Base-by-base conservation (phyloP, 164 flowering plant genomes). In the Cinnamomum micranthum region DNA sequence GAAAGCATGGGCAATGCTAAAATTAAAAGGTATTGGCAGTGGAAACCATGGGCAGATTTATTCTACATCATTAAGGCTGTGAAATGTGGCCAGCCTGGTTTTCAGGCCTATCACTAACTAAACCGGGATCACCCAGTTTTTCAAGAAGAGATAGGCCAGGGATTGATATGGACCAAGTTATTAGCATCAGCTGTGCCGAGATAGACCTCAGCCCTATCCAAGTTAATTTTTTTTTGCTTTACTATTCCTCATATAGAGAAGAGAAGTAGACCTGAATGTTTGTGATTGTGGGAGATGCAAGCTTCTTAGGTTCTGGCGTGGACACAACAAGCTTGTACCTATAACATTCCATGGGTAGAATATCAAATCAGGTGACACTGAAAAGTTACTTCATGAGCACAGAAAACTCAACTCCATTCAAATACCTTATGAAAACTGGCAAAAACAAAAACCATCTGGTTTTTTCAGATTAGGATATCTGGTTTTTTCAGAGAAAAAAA, bases 271-370 rank as follows among this genome's bases (percentile, higher is more conserved):
- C 99, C 98, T 96, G 99, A 80, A 96, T 94, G 84, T 96, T 96
- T 76, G 95, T 84, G 69, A 92, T 87, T 35, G 87, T 81, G n/a
- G 97, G 90, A 70, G 98, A 88, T 52, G 86, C 85, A 83, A 94
- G 77, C 84, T 87, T 94, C 89, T 81, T 94, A 10, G 97, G 97
- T 75, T 94, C 97, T 35, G 94, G 78, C 51, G 86, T 82, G 52
- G 97, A 81, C 59, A 91, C 89, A 59, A 94, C 91, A 83, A 94
- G 86, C 87, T 94, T 96, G 85, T 87, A 94, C 72, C 99, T 96
- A 86, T 81, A 87, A 74, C n/a, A 81, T 70, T 71, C 52, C 69
- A 72, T 19, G 73, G 75, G 31, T n/a, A 83, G 60, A 70, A 35
- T 31, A 25, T 50, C 13, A 50, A 0, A 17, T 55, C n/a, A 15